Base-by-base conservation (phyloP, 225 moss, liverwort and hornwort genomes). In the Marchantia polymorpha region DNA sequence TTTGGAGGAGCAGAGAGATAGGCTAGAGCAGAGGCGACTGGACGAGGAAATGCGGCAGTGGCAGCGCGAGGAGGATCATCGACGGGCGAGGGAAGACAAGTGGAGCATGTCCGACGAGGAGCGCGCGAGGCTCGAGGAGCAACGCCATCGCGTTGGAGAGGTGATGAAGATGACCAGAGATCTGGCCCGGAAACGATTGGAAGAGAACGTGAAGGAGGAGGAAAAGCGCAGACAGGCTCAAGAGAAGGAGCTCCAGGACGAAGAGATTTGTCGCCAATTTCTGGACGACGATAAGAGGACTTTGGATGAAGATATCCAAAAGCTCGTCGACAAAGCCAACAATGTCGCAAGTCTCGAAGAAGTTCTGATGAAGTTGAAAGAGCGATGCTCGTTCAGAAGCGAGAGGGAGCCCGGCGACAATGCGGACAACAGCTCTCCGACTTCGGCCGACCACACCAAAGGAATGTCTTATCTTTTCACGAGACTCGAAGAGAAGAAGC, bases 1-100 rank as follows among this genome's bases (percentile, higher is more conserved):
- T 30, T 27, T 66, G 31, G 77, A 80, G 51, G 77, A 77, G 59
- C 66, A 81, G 12, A 72, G 65, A 39, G 79, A 82, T 7, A 85
- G 65, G 79, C 59, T 80, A 69, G 82, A 82, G 60, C 69, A 73
- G 64, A 80, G 74, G 69, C 82, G 63, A 60, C 26, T 86, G 19
- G 83, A 86, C 3, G 83, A 86, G 19, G 79, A 86, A 13, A 73
- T 83, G 80, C 69, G 56, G 74, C 83, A 59, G 58, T 86, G 86
- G 86, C 80, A 67, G 29, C 16, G 56, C 26, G 80, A 83, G 12
- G 86, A 86, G 70, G 72, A 51, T 7, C 20, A 64, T 3, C 83
- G 82, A 59, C 73, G 80, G 52, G 58, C 74, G 0, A 78, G 60
- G 52, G 86, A 80, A 69, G 80, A 77, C 50, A 52, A 15, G 12